Conservation (phyloP, 768 basidiomycete species). For the Piloderma croceum region DNA sequence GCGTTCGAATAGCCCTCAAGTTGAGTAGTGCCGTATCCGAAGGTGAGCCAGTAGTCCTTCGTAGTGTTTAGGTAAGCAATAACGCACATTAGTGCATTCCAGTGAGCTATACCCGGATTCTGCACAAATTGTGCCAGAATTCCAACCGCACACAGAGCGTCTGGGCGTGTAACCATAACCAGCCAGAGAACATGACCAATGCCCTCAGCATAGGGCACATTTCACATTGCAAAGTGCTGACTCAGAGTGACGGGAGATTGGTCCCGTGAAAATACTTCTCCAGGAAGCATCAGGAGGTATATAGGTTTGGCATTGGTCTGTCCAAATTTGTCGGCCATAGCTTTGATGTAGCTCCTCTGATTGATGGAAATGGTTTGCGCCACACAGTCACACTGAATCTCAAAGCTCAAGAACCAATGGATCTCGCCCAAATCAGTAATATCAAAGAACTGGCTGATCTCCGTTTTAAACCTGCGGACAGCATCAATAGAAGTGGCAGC, state of each 20-base stretch:
- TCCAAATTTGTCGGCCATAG: too few relatives aligned
- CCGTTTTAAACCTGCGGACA: conserved; percentile 25
- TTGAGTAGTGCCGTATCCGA: conserved; percentile 27
- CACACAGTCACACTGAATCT: too few relatives aligned
- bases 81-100: conserved; percentile 24
- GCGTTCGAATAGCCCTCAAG: conserved; percentile 20
- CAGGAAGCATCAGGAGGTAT: too few relatives aligned
- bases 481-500: conserved; percentile 9
- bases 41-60: conserved; percentile 15
- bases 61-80: conserved; percentile 22
- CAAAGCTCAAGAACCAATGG: conserved; percentile 26
- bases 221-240: too few relatives aligned
- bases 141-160: conserved; percentile 20
- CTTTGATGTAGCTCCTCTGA: too few relatives aligned
- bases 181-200: conserved; percentile 27
- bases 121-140: conserved; percentile 15
- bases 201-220: conserved; percentile 24
- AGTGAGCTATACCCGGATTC: conserved; percentile 21
- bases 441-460: conserved; percentile 16
- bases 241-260: too few relatives aligned
- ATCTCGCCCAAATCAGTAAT: conserved; percentile 23
- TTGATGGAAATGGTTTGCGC: too few relatives aligned
- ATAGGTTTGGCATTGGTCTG: too few relatives aligned
- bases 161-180: conserved; percentile 22
- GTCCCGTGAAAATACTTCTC: too few relatives aligned